These are phyloP conservation scores for Aspergillus pseudoviridinutans DNA, from an alignment of 2,329 filamentous ascomycete genomes.

Conservation along the genomic window DNA sequence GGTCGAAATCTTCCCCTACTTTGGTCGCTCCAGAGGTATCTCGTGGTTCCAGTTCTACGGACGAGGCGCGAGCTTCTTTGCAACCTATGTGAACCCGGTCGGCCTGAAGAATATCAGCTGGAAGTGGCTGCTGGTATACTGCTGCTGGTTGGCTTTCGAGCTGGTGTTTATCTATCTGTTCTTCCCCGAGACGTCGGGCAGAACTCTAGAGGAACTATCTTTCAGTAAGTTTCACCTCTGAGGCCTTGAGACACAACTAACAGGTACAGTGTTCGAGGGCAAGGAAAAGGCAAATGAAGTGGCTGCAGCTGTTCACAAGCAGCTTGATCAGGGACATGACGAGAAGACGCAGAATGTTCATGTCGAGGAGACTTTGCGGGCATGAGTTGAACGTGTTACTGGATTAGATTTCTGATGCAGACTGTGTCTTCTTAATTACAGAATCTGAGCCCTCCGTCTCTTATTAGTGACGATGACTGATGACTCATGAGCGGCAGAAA, in stretches of 20 bases:
- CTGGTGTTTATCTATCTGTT: conserved; percentile 43
- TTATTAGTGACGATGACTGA: no score
- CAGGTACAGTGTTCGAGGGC: conserved; percentile 35
- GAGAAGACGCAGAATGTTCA: conserved; percentile 1
- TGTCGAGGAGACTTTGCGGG: conserved; percentile 1
- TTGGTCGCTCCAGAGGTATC: conserved; percentile 56
- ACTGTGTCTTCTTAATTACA: no score
- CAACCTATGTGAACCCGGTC: conserved; percentile 47
- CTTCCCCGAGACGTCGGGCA: conserved; percentile 42
- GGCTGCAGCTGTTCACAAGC: conserved; percentile 35
- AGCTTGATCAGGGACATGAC: conserved; percentile 24
- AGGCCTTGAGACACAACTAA: conserved; percentile 8
- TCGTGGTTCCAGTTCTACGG: conserved; percentile 56
- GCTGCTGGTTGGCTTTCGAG: conserved; percentile 41
- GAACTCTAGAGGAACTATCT: conserved; percentile 45
- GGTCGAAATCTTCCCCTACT: conserved; percentile 58
- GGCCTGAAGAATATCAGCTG: conserved; percentile 41
- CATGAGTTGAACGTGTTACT: background rate
- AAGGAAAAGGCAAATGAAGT: conserved; percentile 32
- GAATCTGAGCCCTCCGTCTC: no score
- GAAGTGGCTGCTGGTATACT: conserved; percentile 46
- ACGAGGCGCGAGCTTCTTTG: conserved; percentile 48
- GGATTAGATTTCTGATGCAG: no score
- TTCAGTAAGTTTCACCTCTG: conserved; percentile 34
- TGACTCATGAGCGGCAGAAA: no score